Percentiles rank a stretch among this genome's conserved stretches.
Evolutionary conservation across 2,329 filamentous ascomycete species (phyloP).

Genomic region (Mycosphaerelloides madeirae): DNA sequence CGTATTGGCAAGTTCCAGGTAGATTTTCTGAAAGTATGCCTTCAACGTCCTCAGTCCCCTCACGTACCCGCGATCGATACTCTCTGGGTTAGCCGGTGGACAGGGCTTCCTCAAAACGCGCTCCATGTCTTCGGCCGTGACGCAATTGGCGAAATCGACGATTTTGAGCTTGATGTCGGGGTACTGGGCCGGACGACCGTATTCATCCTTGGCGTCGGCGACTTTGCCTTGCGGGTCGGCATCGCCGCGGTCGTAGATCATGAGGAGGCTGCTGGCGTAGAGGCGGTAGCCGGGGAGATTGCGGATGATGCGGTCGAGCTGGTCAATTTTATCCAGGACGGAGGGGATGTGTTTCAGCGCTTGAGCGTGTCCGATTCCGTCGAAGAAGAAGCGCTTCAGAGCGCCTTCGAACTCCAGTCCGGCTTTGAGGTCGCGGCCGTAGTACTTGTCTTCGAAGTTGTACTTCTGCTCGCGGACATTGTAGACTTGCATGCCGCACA

Average conservation of each 20-base stretch:
- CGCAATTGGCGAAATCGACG: slow-evolving; percentile 96
- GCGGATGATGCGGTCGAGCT: slow-evolving; percentile 77
- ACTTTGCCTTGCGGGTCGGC: slow-evolving; percentile 47
- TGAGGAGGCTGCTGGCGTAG: slow-evolving; percentile 88
- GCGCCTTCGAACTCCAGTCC: slow-evolving; percentile 86
- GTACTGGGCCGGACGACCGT: slow-evolving; percentile 19
- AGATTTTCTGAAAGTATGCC: slow-evolving; percentile 81
- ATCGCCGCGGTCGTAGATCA: slow-evolving; percentile 89
- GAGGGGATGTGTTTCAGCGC: slow-evolving; percentile 82
- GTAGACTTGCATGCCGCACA: slow-evolving; percentile 96
- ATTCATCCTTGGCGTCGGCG: slow-evolving; percentile 7
- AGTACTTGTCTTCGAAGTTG: slow-evolving; percentile 98
- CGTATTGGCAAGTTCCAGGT: slow-evolving; percentile 60
- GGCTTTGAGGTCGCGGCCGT: slow-evolving; percentile 79
- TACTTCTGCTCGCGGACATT: slow-evolving; percentile 78
- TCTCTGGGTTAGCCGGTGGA: slow-evolving; percentile 73
- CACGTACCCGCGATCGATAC: slow-evolving; percentile 84
- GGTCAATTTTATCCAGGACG: slow-evolving; percentile 75
- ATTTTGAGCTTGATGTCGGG: slow-evolving; percentile 80
- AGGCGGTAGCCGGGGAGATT: slow-evolving; percentile 81
- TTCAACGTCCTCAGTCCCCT: slow-evolving; percentile 74
- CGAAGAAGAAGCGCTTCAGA: slow-evolving; percentile 82
- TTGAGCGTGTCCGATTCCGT: slow-evolving; percentile 75
- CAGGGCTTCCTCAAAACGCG: slow-evolving; percentile 48
- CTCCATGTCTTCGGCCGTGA: slow-evolving; percentile 76